These are phyloP conservation scores for Alternaria sp. DNA, from an alignment of 2,329 filamentous ascomycete species.

Conservation along the genomic window DNA sequence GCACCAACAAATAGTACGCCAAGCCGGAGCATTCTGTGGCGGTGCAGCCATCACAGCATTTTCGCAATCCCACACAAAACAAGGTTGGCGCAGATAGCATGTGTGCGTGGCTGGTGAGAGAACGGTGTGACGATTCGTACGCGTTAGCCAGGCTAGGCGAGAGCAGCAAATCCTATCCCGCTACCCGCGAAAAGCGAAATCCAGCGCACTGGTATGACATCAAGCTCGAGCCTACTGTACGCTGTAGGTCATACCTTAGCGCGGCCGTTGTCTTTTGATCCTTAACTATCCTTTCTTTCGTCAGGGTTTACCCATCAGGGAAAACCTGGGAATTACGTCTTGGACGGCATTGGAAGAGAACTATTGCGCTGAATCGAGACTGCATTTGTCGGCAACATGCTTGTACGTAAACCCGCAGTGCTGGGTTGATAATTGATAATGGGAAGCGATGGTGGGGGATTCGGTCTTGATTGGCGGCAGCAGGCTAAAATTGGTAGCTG, in stretches of 20 bases:
- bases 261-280: not conserved
- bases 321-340: not conserved
- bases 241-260: constrained; percentile 8
- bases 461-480: not conserved
- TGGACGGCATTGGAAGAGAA: not conserved
- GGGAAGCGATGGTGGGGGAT: constrained; percentile 1
- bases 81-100: not conserved
- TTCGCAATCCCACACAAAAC: constrained; percentile 4
- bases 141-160: constrained; percentile 5
- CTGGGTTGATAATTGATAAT: constrained; percentile 4
- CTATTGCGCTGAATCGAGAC: not conserved
- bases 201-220: constrained; percentile 12
- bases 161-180: not conserved
- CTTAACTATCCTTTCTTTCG: not conserved
- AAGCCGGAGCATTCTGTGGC: constrained; percentile 3
- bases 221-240: not conserved
- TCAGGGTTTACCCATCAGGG: not conserved
- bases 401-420: constrained; percentile 19
- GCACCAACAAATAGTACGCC: not conserved
- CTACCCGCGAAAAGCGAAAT: constrained; percentile 13
- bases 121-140: not conserved
- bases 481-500: constrained; percentile 9
- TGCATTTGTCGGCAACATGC: constrained; percentile 1
- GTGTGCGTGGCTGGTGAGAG: not conserved
- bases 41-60: not conserved